Percentiles rank a stretch among this genome's conserved stretches.
These are phyloP conservation scores for Cutaneotrichosporon curvatum DNA, from an alignment of 1,284 basidiomycete genomes.

Conservation along the genomic window DNA sequence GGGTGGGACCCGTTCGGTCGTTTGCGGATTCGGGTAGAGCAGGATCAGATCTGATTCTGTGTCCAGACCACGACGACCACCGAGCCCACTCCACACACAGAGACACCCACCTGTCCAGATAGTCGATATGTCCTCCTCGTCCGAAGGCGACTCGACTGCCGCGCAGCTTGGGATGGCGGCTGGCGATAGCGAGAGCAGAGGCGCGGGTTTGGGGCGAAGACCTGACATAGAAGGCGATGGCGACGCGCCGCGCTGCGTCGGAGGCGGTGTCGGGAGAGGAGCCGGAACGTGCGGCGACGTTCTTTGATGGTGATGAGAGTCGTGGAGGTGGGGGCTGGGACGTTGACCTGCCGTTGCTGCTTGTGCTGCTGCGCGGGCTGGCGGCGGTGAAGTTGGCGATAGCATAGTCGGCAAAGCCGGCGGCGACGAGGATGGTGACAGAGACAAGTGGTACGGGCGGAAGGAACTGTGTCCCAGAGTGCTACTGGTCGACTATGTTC, in stretches of 20 bases:
- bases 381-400: too few species aligned
- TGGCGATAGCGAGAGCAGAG: conserved; percentile 9
- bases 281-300: neutral
- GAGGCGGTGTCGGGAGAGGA: conserved; percentile 5
- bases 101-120: conserved; percentile 17
- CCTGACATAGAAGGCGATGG: conserved; percentile 1
- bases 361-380: too few species aligned
- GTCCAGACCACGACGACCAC: neutral
- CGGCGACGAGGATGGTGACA: too few species aligned
- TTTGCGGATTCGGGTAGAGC: neutral
- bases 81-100: neutral
- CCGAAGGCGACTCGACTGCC: conserved; percentile 1
- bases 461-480: too few species aligned
- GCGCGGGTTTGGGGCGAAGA: neutral
- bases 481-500: too few species aligned
- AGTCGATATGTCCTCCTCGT: conserved; percentile 14
- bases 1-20: neutral
- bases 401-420: too few species aligned
- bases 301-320: too few species aligned
- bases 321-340: too few species aligned
- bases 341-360: too few species aligned
- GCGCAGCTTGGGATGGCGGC: conserved; percentile 1
- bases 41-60: neutral
- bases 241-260: conserved; percentile 4
- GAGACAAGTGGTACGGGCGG: too few species aligned